These are phyloP conservation scores for Smallanthus sonchifolius DNA, from an alignment of 129 eudicot genomes.

Conservation along the genomic window DNA sequence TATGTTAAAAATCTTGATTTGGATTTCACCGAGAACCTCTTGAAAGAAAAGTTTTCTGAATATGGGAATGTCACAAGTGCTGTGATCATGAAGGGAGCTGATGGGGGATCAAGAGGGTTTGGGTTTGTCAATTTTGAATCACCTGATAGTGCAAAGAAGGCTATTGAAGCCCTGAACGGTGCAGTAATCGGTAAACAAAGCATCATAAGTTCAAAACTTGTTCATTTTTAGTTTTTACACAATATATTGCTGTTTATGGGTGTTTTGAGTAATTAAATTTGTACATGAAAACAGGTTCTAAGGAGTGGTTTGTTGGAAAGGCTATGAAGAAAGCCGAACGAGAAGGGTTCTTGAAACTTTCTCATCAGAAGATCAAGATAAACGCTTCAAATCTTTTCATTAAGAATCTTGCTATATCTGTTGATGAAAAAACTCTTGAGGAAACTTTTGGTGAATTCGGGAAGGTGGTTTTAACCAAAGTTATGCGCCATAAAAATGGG, in stretches of 20 bases:
- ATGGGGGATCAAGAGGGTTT: constrained; percentile 49
- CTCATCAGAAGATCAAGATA: constrained; percentile 5
- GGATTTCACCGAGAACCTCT: constrained; percentile 38
- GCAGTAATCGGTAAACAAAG: constrained; percentile 30
- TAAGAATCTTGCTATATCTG: constrained; percentile 32
- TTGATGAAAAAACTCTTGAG: constrained; percentile 32
- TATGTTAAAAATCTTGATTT: constrained; percentile 47
- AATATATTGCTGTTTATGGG: neutral
- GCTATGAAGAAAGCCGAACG: constrained; percentile 47
- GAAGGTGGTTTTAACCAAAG: constrained; percentile 32
- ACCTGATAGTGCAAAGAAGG: constrained; percentile 45
- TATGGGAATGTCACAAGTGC: constrained; percentile 40
- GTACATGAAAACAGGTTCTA: constrained; percentile 34
- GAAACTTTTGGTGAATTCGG: constrained; percentile 41
- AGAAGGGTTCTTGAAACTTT: constrained; percentile 16
- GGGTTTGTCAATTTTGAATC: constrained; percentile 47
- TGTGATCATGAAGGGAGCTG: constrained; percentile 37
- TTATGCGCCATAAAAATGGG: constrained; percentile 35
- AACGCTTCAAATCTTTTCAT: constrained; percentile 30
- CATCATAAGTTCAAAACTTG: constrained; percentile 2
- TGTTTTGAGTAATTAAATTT: neutral
- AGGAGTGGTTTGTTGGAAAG: constrained; percentile 43
- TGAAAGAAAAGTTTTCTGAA: constrained; percentile 44
- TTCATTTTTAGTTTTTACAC: neutral
- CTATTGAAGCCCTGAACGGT: constrained; percentile 46